phyloP scores from a whole-genome alignment of 306 rosid species.

The Rosa rugosa region DNA sequence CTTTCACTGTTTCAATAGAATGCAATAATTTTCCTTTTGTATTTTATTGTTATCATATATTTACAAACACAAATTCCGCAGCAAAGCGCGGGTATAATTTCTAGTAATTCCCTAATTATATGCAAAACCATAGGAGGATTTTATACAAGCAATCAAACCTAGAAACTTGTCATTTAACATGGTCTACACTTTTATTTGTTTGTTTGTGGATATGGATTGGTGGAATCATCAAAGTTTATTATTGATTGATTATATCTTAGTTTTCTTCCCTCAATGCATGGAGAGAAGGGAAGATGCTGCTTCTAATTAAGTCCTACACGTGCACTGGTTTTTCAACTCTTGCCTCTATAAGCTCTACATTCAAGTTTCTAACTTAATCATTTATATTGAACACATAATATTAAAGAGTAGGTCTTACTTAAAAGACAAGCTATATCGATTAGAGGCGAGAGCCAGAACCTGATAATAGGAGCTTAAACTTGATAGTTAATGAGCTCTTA shows the following conservation, averaged over 20 bases:
- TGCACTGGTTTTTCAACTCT: constrained; percentile 11
- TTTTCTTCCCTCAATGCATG: constrained; percentile 18
- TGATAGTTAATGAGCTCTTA: neutral
- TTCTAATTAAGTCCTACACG: constrained; percentile 1
- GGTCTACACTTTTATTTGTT: neutral
- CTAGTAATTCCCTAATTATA: neutral
- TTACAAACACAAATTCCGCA: no score
- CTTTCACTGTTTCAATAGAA: no score
- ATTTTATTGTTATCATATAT: no score
- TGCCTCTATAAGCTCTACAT: neutral
- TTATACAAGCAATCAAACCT: neutral
- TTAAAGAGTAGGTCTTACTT: neutral
- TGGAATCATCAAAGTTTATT: neutral
- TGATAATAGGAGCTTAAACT: neutral
- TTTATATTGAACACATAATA: neutral
- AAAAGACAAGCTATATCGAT: neutral
- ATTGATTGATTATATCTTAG: neutral
- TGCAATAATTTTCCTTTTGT: no score
- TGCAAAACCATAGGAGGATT: constrained; percentile 11
- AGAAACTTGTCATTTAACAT: neutral
- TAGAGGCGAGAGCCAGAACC: neutral
- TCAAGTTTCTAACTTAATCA: neutral
- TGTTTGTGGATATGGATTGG: neutral
- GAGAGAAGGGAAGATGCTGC: constrained; percentile 13
- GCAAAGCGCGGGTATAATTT: no score